Evolutionary conservation across 768 basidiomycete genomes (phyloP).

Genomic region (Epithele typhae): DNA sequence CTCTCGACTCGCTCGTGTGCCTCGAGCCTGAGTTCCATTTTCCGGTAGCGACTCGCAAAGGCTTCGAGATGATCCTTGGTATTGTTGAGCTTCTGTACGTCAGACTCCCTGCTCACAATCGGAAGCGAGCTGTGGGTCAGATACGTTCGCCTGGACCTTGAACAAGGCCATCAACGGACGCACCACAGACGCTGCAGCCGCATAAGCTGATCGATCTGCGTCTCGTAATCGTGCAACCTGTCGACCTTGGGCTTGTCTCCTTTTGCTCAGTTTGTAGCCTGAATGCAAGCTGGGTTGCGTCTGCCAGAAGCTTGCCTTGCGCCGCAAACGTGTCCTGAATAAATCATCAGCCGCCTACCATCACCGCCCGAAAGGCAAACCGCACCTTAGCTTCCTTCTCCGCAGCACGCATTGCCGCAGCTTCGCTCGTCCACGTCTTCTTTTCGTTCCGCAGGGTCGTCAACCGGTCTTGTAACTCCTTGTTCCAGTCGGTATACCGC

Average conservation of each 20-base stretch:
- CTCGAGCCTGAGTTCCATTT: constrained; percentile 62
- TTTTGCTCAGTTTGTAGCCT: constrained; percentile 70
- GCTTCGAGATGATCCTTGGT: constrained; percentile 53
- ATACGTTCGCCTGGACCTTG: too few relatives aligned
- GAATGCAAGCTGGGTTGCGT: constrained; percentile 68
- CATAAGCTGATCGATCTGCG: constrained; percentile 78
- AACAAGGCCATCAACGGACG: constrained; percentile 15
- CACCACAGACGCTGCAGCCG: constrained; percentile 79
- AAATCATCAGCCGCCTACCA: neutral
- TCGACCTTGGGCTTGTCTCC: constrained; percentile 77
- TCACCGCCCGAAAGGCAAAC: too few relatives aligned
- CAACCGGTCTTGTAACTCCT: constrained; percentile 73
- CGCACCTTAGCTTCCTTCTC: constrained; percentile 54
- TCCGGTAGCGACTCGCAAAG: constrained; percentile 54
- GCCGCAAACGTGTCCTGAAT: constrained; percentile 62
- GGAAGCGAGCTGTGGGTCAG: neutral
- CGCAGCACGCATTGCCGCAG: constrained; percentile 59
- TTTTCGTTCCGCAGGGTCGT: constrained; percentile 76
- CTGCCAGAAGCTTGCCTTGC: constrained; percentile 63
- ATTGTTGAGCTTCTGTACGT: constrained; percentile 67
- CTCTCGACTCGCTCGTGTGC: constrained; percentile 50
- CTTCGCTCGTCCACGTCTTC: constrained; percentile 68
- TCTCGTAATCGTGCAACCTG: constrained; percentile 78
- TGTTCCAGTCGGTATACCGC: constrained; percentile 82
- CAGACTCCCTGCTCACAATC: constrained; percentile 57